Conservation (phyloP, 2,329 filamentous ascomycete genomes). For the Simplicillium sp. region DNA sequence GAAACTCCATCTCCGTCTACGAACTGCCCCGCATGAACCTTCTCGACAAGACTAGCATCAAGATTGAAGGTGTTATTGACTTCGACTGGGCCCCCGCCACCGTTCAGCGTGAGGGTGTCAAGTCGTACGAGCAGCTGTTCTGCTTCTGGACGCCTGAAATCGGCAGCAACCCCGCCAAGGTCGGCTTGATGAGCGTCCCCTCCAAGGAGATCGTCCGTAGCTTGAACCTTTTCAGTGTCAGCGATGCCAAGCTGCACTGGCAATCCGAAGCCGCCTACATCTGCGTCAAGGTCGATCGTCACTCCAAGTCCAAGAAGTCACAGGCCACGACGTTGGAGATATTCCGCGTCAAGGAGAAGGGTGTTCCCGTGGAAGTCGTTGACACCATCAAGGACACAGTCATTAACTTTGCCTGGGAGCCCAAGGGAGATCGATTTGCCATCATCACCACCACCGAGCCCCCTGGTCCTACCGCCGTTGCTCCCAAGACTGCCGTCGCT, state of each 20-base stretch:
- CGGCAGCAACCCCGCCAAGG: conserved; percentile 94
- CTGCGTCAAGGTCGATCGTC: conserved; percentile 96
- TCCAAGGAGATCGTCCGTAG: conserved; percentile 91
- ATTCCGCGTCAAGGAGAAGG: conserved; percentile 95
- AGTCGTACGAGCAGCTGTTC: conserved; percentile 89
- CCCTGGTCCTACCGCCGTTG: conserved; percentile 65
- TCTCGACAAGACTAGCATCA: conserved; percentile 83
- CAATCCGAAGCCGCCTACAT: conserved; percentile 90
- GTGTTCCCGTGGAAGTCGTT: conserved; percentile 94
- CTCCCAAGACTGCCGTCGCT: conserved; percentile 86
- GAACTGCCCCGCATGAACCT: conserved; percentile 84
- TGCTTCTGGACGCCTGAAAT: conserved; percentile 99
- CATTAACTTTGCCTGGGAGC: conserved; percentile 99
- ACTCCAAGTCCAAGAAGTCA: conserved; percentile 98
- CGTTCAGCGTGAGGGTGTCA: conserved; percentile 73
- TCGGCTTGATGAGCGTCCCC: conserved; percentile 91
- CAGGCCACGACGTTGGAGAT: conserved; percentile 96
- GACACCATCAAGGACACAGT: conserved; percentile 97
- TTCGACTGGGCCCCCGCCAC: conserved; percentile 95
- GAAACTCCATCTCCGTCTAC: conserved; percentile 83
- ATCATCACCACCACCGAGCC: conserved; percentile 92
- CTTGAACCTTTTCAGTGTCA: conserved; percentile 95
- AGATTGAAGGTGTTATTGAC: conserved; percentile 93
- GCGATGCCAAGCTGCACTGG: conserved; percentile 97
- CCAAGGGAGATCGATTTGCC: conserved; percentile 94